A percentile compares a stretch with the other conserved stretches of the same genome.
Conservation (phyloP, 768 basidiomycete species). For the Paxillus ammoniavirescens region DNA sequence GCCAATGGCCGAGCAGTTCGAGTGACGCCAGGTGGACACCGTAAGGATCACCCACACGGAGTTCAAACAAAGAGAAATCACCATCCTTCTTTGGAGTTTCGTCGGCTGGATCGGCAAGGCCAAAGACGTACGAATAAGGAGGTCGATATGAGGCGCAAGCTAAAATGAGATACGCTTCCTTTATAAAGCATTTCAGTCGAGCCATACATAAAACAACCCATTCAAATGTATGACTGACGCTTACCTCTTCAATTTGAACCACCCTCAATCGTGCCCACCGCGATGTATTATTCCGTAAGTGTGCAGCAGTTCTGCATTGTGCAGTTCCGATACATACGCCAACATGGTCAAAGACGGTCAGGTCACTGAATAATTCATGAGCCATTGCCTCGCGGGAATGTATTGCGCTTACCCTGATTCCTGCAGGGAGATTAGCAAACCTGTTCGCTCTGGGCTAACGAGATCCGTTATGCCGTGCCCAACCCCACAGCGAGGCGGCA, state of each 20-base stretch:
- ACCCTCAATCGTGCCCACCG: slow-evolving; percentile 23
- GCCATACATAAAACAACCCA: background rate
- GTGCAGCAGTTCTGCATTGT: slow-evolving; percentile 9
- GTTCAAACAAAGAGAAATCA: slow-evolving; percentile 24
- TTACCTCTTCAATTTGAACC: slow-evolving; percentile 21
- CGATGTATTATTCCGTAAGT: slow-evolving; percentile 7
- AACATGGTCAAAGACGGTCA: slow-evolving; percentile 59
- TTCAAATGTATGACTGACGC: background rate
- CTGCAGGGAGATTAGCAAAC: slow-evolving; percentile 53
- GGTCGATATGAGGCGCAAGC: slow-evolving; percentile 40
- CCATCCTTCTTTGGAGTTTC: slow-evolving; percentile 4
- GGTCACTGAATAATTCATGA: slow-evolving; percentile 37
- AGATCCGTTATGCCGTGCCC: slow-evolving; percentile 46
- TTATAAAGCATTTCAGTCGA: background rate
- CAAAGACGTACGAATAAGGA: slow-evolving; percentile 20
- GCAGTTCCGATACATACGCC: slow-evolving; percentile 35
- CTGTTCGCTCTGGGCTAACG: slow-evolving; percentile 39
- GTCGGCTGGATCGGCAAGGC: slow-evolving; percentile 16
- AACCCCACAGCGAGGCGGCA: slow-evolving; percentile 45
- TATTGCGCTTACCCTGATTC: slow-evolving; percentile 55
- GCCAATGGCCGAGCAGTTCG: slow-evolving; percentile 53
- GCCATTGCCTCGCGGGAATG: background rate
- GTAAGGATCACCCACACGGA: slow-evolving; percentile 21
- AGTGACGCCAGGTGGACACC: slow-evolving; percentile 30
- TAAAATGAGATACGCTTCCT: slow-evolving; percentile 36